Evolutionary conservation across 805 yeast species (phyloP), one percentile per base, ranked within the genome.

Genomic region (Spathaspora girioi): DNA sequence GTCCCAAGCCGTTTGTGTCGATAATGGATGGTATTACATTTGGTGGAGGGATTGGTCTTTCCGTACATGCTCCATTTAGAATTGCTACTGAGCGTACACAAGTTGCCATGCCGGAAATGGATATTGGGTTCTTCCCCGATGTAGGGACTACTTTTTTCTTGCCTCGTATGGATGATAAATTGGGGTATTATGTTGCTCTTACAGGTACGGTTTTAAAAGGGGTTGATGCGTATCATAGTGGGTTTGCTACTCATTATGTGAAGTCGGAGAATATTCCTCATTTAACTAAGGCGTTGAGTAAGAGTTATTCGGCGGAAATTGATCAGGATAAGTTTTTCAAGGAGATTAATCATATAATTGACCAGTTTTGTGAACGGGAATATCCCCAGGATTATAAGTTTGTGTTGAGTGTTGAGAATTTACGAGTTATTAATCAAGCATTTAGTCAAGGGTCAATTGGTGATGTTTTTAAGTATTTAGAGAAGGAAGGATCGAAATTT

Each of bases 81-180:
- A 74, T 94, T 38, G 96, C 96, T n/a, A 88, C 97, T 42, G 97
- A 93, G 61, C 80, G 81, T 60, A 92, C 98, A 10, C 79, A 85
- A 65, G 80, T 91, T 72, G 97, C 98, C 55, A 94, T 94, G 99
- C 98, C 99, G 8, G 98, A 94, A 70, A 87, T 96, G 78, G 91
- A 89, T 62, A 94, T 94, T 66, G 99, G 99, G 1, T 89, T 90
- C 68, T 88, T 89, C 71, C 96, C 96, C 18, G 99, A 94, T 68
- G 98, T 94, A 11, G 99, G 97, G 43, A 86, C 96, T 38, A 83
- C 96, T 10, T 93, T 89, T 70, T 92, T 91, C 70, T 74, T 94
- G 59, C 91, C 96, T 32, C 81, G 87, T 56, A 70, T 90, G 54
- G 91, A 89, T 60, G 89, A 89, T 48, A 83, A 89, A 59, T 71